Base-by-base conservation (phyloP, 352 stramenopile species). In the Phytophthora melonis region DNA sequence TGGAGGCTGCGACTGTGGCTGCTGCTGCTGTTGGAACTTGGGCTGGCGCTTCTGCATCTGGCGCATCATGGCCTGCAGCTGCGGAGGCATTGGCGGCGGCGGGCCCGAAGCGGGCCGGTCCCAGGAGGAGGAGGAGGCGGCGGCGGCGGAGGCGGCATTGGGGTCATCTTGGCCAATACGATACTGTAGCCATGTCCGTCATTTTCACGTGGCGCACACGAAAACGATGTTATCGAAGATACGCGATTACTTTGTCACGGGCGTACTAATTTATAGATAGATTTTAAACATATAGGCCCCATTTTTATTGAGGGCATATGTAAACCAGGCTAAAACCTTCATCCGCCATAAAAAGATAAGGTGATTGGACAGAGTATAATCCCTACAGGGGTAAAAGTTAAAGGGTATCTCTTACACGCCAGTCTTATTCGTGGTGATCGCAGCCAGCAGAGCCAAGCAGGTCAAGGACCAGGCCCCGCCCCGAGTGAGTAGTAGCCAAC, bases 11-110 rank as follows among this genome's bases (percentile, higher is more conserved):
- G 30, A 41, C 45, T 77, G 68, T 21, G 39, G 41, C 45, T 77
- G 68, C 54, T 77, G 63, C 68, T 79, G 67, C 23, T 25, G 23
- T 2, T 25, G 23, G 49, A 84, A 72, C 62, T 82, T 83, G 16
- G 81, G 81, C 52, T 86, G 73, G 1, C 57, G 70, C 43, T 80
- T n/a, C 21, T 82, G 73, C 81, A 91, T 80, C 66, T 90, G 82
- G 1, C 63, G 71, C 79, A 91, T 87, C 80, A 90, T 88, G 8
- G 53, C 55, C 43, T 88, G 84, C 2, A 91, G 54, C 16, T 91
- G 78, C 21, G 77, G 80, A 14, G 84, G 82, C 23, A 93, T 75
- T 8, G 54, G 70, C 25, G 72, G 67, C 13, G 65, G 58, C 23
- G 60, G 54, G 3, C 36, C 69, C 2, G 53, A 43, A 21, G 30